Conservation (phyloP, 768 basidiomycete genomes). For the Boletus rubescentipes region DNA sequence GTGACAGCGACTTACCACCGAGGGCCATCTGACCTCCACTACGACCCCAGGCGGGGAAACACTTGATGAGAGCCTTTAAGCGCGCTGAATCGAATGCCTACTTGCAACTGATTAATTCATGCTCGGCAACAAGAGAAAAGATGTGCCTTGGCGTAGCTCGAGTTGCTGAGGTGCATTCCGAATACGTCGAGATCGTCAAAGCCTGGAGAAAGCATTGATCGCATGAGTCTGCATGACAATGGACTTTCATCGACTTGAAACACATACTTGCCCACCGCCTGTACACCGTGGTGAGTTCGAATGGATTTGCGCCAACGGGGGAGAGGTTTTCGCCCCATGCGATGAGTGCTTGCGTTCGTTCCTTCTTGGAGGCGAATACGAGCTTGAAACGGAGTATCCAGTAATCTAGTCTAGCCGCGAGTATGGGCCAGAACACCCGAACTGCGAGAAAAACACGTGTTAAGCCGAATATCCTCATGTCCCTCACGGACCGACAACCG, state of each 20-base stretch:
- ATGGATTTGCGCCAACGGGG: constrained; percentile 58
- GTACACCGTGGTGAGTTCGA: constrained; percentile 42
- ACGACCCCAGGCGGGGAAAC: constrained; percentile 58
- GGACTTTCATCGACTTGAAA: neutral
- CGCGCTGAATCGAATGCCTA: constrained; percentile 48
- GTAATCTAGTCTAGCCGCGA: constrained; percentile 35
- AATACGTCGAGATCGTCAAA: constrained; percentile 64
- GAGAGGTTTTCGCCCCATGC: constrained; percentile 48
- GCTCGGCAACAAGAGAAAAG: neutral
- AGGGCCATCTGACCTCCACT: constrained; percentile 64
- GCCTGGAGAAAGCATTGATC: constrained; percentile 36
- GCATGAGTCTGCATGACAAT: neutral
- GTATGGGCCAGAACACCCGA: constrained; percentile 52
- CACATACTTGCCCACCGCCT: constrained; percentile 54
- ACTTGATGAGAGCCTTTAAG: constrained; percentile 45
- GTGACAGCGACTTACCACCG: constrained; percentile 29
- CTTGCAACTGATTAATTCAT: constrained; percentile 4
- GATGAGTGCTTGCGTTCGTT: constrained; percentile 34
- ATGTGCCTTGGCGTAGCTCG: constrained; percentile 71
- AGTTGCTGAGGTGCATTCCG: constrained; percentile 80
- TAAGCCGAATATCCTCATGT: neutral
- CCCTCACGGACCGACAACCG: neutral
- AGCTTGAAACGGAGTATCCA: constrained; percentile 35
- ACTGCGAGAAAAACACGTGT: constrained; percentile 32
- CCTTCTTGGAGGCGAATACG: constrained; percentile 37